Base-by-base conservation (phyloP, 345 rosid genomes). In the Citrus hindsii region DNA sequence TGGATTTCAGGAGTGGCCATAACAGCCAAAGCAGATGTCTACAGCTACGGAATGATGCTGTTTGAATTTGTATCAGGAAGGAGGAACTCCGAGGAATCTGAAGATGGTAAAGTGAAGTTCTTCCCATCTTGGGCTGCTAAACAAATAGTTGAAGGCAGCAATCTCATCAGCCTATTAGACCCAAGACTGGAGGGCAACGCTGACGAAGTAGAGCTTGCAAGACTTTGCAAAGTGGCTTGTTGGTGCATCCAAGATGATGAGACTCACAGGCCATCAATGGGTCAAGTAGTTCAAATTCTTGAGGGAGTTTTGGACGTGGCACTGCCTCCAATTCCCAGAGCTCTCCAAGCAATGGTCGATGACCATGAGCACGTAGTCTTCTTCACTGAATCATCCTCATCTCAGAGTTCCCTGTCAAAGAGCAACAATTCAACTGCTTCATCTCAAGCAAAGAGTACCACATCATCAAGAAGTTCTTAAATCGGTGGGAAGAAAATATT, bases 1-100 rank as follows among this genome's bases (percentile, higher is more conserved):
- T 75, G 97, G 98, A 86, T 94, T 71, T 94, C 98, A 3, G 96
- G 97, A 59, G 93, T 89, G 18, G 92, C 97, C 25, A 83, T 93
- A 55, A 93, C 97, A 13, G 86, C 93, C 22, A 93, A 94, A 80
- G 97, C 97, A 0, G 97, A 94, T 78, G 98, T 93, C 48, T 94
- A 91, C 73, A 93, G 98, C 83, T 93, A 87, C 4, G 98, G 98
- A 18, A 92, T 94, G 97, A 89, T 93, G 97, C 82, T 94, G 10
- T 89, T 91, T 22, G 98, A 94, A 83, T 19, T 91, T 76, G 86
- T 93, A 27, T 92, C 95, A 0, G 98, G 97, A 67, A 90, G 89
- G 82, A 89, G 97, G 75, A 94, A 93, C 87, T 82, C 93, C 0
- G 89, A 90, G 82, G 87, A 80, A 32, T 80, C 86, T 5, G 92